Conservation (phyloP, 768 basidiomycete genomes). For the Boletus rubescentipes region DNA sequence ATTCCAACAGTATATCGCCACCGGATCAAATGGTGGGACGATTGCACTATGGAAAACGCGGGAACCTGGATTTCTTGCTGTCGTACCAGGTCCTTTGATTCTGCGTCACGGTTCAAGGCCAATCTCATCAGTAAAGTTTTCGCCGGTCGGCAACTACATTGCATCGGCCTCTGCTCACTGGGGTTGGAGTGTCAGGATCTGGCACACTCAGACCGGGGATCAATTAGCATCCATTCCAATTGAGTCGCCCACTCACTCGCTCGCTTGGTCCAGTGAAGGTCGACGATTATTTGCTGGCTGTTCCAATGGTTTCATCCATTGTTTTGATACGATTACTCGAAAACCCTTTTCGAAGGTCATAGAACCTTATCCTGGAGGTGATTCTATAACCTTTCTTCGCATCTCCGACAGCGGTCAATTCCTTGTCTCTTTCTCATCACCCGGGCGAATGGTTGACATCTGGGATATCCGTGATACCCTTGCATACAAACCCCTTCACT, state of each 20-base stretch:
- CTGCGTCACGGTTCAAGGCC: background rate
- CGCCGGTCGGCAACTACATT: slow-evolving; percentile 10
- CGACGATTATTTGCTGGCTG: slow-evolving; percentile 15
- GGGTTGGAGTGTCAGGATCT: slow-evolving; percentile 1
- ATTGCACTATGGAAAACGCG: background rate
- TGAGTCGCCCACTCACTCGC: background rate
- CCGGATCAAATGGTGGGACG: background rate
- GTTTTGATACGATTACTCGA: slow-evolving; percentile 8
- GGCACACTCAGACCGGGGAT: slow-evolving; percentile 12
- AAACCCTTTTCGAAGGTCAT: background rate
- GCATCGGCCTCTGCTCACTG: background rate
- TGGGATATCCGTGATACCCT: slow-evolving; percentile 10
- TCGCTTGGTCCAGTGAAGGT: slow-evolving; percentile 19
- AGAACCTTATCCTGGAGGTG: background rate
- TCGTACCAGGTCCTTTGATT: background rate
- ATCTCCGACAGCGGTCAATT: slow-evolving; percentile 1
- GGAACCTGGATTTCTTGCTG: background rate
- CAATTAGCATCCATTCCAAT: background rate
- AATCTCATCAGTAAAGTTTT: slow-evolving; percentile 18
- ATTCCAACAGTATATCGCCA: background rate
- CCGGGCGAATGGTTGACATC: slow-evolving; percentile 9
- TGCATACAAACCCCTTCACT: background rate
- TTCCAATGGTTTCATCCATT: slow-evolving; percentile 7
- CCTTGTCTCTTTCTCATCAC: slow-evolving; percentile 11
- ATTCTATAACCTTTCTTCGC: slow-evolving; percentile 3